Evolutionary conservation across 768 basidiomycete genomes (phyloP).

Genomic region (Tulasnella sp.): DNA sequence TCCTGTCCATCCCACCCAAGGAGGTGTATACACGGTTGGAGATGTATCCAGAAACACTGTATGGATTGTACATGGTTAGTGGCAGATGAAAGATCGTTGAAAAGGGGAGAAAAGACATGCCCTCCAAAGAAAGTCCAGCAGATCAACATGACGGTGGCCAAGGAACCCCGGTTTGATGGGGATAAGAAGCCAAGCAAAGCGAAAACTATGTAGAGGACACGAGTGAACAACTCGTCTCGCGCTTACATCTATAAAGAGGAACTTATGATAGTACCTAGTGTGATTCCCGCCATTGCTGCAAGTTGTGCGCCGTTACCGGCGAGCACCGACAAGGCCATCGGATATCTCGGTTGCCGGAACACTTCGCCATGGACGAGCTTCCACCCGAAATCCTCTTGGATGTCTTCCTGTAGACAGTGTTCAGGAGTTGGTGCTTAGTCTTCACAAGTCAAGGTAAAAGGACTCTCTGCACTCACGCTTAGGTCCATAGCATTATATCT

Average conservation of each 20-base stretch:
- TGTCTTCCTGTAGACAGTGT: slow-evolving; percentile 54
- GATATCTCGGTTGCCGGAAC: slow-evolving; percentile 69
- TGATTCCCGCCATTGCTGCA: slow-evolving; percentile 76
- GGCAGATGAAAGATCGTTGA: neutral
- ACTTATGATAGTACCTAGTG: slow-evolving; percentile 52
- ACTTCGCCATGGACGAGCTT: slow-evolving; percentile 96
- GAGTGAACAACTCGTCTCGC: too few relatives aligned
- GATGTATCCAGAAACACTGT: slow-evolving; percentile 80
- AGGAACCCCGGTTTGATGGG: slow-evolving; percentile 87
- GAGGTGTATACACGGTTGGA: slow-evolving; percentile 75
- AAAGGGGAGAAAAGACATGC: slow-evolving; percentile 30
- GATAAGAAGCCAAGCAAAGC: slow-evolving; percentile 88
- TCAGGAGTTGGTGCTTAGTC: neutral
- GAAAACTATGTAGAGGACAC: too few relatives aligned
- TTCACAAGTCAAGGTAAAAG: neutral
- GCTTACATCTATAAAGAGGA: neutral
- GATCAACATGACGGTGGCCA: slow-evolving; percentile 89
- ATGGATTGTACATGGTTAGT: too few relatives aligned
- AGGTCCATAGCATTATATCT: slow-evolving; percentile 94
- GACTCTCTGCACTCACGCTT: slow-evolving; percentile 41
- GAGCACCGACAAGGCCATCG: slow-evolving; percentile 70
- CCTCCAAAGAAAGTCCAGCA: slow-evolving; percentile 91
- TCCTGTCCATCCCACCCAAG: slow-evolving; percentile 63
- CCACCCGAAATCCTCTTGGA: slow-evolving; percentile 98
- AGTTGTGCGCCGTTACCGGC: slow-evolving; percentile 87